These are phyloP conservation scores for Nidularia pulvinata DNA, from an alignment of 768 basidiomycete genomes.

Conservation along the genomic window DNA sequence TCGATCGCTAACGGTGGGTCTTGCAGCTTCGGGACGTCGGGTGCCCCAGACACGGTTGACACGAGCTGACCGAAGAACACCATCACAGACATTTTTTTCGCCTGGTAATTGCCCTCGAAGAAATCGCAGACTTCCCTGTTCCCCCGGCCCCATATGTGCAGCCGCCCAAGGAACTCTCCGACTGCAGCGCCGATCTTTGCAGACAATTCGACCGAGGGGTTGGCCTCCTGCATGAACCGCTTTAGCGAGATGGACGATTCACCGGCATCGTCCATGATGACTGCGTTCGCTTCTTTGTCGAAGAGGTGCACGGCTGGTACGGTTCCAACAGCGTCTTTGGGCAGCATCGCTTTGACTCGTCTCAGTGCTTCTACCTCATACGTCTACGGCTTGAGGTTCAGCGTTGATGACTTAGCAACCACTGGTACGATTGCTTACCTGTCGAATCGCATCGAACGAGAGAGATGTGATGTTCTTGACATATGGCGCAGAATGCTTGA, in stretches of 20 bases:
- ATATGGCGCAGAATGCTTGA: conserved; percentile 59
- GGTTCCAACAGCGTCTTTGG: conserved; percentile 34
- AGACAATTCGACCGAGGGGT: conserved; percentile 23
- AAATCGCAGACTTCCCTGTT: conserved; percentile 16
- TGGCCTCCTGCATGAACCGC: conserved; percentile 29
- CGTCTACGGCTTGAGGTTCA: conserved; percentile 14
- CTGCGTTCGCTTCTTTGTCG: conserved; percentile 45
- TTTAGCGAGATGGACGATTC: conserved; percentile 35
- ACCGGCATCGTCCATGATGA: conserved; percentile 69
- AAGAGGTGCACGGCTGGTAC: conserved; percentile 49
- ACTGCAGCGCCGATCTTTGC: conserved; percentile 48
- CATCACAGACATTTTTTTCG: conserved; percentile 34
- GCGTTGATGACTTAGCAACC: neutral
- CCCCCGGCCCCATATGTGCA: conserved; percentile 50
- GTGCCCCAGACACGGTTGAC: conserved; percentile 29
- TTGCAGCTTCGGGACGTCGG: conserved; percentile 26
- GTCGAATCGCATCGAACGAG: conserved; percentile 38
- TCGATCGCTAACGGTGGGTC: conserved; percentile 40
- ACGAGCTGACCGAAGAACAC: conserved; percentile 44
- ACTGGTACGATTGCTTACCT: conserved; percentile 34
- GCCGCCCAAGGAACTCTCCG: conserved; percentile 49
- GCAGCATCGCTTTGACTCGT: conserved; percentile 34
- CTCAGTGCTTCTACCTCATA: conserved; percentile 49
- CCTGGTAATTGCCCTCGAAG: conserved; percentile 39
- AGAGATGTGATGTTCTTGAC: conserved; percentile 19